Percentiles rank a stretch among this genome's conserved stretches.
phyloP scores from a whole-genome alignment of 2,329 filamentous ascomycete genomes.

The Calonectria henricotiae region DNA sequence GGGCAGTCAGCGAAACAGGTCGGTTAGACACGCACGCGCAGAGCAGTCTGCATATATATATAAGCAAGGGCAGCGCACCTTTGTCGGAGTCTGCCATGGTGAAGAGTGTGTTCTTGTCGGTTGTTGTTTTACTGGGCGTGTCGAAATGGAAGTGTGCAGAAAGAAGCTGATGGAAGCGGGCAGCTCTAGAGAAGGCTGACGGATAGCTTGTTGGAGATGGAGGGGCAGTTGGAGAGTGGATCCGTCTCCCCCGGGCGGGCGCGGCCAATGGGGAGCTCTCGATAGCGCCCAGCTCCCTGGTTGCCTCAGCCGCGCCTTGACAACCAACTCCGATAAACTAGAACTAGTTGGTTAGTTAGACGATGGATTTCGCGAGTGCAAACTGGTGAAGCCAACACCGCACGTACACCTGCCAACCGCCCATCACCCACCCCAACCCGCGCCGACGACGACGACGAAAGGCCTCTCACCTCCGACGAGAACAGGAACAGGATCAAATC shows the following conservation, averaged over 20 bases:
- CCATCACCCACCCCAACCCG: neutral
- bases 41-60: neutral
- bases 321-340: neutral
- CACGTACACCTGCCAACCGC: neutral
- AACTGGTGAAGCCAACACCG: constrained; percentile 5
- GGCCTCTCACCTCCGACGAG: neutral
- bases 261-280: constrained; percentile 44
- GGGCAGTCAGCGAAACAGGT: neutral
- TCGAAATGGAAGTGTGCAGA: constrained; percentile 22
- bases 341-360: neutral
- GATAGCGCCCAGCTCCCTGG: constrained; percentile 34
- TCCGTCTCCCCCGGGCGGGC: constrained; percentile 9
- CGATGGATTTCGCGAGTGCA: constrained; percentile 20
- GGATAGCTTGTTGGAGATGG: constrained; percentile 48
- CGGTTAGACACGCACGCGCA: no score
- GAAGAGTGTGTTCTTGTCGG: constrained; percentile 14
- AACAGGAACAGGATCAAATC: neutral
- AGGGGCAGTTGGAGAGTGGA: constrained; percentile 44
- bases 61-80: constrained; percentile 48
- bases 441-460: constrained; percentile 1
- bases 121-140: constrained; percentile 17
- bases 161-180: constrained; percentile 41
- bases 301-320: constrained; percentile 50
- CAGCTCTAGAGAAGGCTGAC: constrained; percentile 52
- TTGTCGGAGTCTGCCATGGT: constrained; percentile 66